Base-by-base conservation (phyloP, 345 rosid genomes). In the Cardiospermum halicacabum region DNA sequence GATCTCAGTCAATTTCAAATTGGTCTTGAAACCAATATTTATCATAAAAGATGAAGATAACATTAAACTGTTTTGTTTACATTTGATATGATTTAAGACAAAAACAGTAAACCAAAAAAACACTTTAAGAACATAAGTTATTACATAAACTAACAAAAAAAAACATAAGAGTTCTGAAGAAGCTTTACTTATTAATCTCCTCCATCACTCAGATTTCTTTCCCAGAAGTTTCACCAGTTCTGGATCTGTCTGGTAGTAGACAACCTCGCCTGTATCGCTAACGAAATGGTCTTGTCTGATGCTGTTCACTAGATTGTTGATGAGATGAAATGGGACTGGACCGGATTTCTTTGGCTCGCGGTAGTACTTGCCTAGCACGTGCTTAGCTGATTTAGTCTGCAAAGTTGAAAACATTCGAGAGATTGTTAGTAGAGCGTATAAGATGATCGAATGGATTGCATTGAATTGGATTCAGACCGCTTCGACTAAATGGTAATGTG, bases 341-440 rank as follows among this genome's bases (percentile, higher is more conserved):
- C 89, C 91, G 2, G 93, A 89, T 69, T 73, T 86, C 65, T 75
- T 64, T 3, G 97, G 97, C 66, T 89, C 90, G 8, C 96, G 77
- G 61, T 91, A 91, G 73, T 91, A 91, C 63, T 84, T 85, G 39
- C 93, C 97, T 13, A 91, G 69, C 73, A 91, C 91, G 5, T 79
- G 78, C 66, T 85, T 91, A 0, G 96, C 89, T 40, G 88, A 85
- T 68, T 79, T 77, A 2, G 96, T 91, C 95, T 88, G 79, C 63
- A 66, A 30, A 3, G 22, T 31, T n/a, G 42, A 62, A 27, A 2
- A 10, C 7, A 21, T n/a, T n/a, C n/a, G n/a, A n/a, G 11, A 56
- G 54, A 62, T 27, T 32, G 30, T 63, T 12, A 30, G 32, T n/a
- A 45, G n/a, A n/a, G n/a, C n/a, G n/a, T n/a, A n/a, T n/a, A n/a